Evolutionary conservation across 805 yeast genomes (phyloP), one percentile per base, ranked within the genome.

Genomic region (Candida insectorum): DNA sequence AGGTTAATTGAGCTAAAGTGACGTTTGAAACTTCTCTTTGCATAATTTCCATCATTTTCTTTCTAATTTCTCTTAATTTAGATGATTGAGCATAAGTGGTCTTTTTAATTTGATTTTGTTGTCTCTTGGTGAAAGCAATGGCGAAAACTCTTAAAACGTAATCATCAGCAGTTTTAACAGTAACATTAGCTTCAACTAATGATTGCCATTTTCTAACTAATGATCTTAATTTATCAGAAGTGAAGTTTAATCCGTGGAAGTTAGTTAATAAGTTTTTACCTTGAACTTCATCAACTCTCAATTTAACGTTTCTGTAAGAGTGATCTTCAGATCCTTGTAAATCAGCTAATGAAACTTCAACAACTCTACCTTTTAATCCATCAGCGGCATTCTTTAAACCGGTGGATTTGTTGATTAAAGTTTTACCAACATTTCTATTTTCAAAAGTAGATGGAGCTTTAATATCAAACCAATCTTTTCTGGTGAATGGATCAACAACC

Each of bases 121-220:
- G 88, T 73, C 95, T 86, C 81, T 84, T 88, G 77, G 97, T 91
- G 94, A 89, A 89, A 49, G 95, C 97, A 75, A 91, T 87, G 68
- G 91, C 93, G 70, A 89, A 89, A 52, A 89, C 78, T 75, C 97
- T 87, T 68, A 89, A 77, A 61, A 85, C 85, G 85, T 89, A 88
- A 71, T 91, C 97, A 65, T 89, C 97, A 52, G 96, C 66, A 62
- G 97, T 89, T 85, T 89, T 89, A 63, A 88, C 96, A 56, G 97
- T 88, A 58, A 88, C 96, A 69, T 86, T 86, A 62, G 95, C 93
- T 79, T 89, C 97, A 56, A 89, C 94, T 71, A 89, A 78, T 51
- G 96, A 81, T 79, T 89, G 97, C 97, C 97, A 91, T 75, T 91
- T 89, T 81, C 97, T 86, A 49, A 89, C 97, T 70, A 91, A 79